Conservation (phyloP, 768 basidiomycete genomes). For the Psilocybe subaeruginosa region DNA sequence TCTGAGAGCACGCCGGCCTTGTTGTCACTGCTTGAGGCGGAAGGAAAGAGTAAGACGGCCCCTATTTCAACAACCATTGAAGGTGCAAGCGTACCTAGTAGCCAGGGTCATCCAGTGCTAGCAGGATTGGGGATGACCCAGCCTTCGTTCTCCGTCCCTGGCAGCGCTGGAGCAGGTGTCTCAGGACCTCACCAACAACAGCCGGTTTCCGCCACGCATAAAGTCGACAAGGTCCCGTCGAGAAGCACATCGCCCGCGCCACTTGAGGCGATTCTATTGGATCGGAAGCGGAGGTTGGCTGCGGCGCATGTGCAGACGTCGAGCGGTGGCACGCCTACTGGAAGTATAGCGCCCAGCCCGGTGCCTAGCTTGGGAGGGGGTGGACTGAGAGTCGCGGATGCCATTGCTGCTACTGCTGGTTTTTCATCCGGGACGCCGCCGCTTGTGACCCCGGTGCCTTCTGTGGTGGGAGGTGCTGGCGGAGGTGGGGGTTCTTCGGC, state of each 20-base stretch:
- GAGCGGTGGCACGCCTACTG: not conserved
- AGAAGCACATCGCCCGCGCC: conserved; percentile 46
- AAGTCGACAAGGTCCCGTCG: conserved; percentile 9
- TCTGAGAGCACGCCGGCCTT: not conserved
- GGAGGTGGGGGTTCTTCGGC: not conserved
- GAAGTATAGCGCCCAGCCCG: conserved; percentile 11
- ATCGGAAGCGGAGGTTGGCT: conserved; percentile 60
- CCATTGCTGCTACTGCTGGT: not conserved
- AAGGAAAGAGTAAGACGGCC: not conserved
- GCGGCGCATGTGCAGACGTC: conserved; percentile 14
- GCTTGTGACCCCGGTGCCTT: not conserved
- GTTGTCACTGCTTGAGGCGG: not conserved
- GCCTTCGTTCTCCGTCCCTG: not conserved
- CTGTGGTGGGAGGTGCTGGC: not conserved
- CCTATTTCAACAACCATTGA: not conserved
- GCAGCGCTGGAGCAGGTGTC: not conserved
- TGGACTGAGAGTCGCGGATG: not conserved
- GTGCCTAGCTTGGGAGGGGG: conserved; percentile 1
- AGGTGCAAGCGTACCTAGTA: not conserved
- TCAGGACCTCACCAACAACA: not conserved
- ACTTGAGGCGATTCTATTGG: conserved; percentile 68
- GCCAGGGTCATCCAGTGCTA: no score
- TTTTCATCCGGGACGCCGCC: not conserved
- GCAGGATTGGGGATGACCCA: not conserved
- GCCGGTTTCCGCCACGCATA: not conserved